A percentile compares a stretch with the other conserved stretches of the same genome.
These are phyloP conservation scores for Candida chauliodis DNA, from an alignment of 805 yeast species.

Conservation along the genomic window DNA sequence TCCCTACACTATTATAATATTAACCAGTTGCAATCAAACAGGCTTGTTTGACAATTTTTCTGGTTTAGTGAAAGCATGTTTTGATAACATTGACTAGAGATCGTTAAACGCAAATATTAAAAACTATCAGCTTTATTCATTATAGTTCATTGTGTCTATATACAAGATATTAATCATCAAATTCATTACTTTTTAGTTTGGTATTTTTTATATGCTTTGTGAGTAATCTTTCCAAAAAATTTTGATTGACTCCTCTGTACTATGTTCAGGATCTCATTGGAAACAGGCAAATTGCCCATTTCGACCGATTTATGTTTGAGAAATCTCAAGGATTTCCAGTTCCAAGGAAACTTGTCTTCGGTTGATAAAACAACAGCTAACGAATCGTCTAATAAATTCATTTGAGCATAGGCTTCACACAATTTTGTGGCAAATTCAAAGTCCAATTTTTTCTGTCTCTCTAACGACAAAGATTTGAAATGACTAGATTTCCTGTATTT, in stretches of 20 bases:
- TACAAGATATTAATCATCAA: too few species aligned
- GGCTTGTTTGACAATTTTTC: too few species aligned
- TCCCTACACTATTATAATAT: too few species aligned
- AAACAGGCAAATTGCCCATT: slow-evolving; percentile 26
- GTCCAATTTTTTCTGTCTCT: slow-evolving; percentile 45
- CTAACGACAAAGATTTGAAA: slow-evolving; percentile 42
- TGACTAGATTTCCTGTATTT: slow-evolving; percentile 50
- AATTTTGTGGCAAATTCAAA: slow-evolving; percentile 70
- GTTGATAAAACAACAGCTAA: slow-evolving; percentile 64
- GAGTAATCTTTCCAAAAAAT: background rate
- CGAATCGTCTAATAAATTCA: slow-evolving; percentile 65
- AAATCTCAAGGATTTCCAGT: slow-evolving; percentile 32
- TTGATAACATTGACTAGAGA: too few species aligned
- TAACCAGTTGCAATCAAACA: too few species aligned
- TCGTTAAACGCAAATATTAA: too few species aligned
- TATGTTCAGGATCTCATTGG: slow-evolving; percentile 10
- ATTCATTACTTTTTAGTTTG: too few species aligned
- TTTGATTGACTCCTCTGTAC: background rate
- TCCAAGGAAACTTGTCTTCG: slow-evolving; percentile 69
- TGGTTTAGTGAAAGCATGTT: too few species aligned
- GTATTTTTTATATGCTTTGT: background rate
- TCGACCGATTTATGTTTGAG: slow-evolving; percentile 29
- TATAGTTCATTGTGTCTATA: too few species aligned
- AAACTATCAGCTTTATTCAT: too few species aligned
- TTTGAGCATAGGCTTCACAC: slow-evolving; percentile 54